Conservation (phyloP, 2,329 filamentous ascomycete species). For the Calonectria hawksworthii region DNA sequence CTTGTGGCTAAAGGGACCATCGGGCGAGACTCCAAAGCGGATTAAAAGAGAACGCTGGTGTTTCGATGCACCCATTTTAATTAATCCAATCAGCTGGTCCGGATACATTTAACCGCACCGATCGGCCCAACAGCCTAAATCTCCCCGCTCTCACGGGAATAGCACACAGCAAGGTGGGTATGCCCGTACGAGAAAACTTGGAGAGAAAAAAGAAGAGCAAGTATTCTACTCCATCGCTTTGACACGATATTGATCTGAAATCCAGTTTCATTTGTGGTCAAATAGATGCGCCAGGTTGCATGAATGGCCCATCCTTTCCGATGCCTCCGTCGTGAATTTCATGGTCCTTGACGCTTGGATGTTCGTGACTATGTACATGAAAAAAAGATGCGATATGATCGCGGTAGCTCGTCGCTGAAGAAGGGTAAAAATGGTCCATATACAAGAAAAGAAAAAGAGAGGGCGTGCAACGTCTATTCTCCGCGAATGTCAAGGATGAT, state of each 20-base stretch:
- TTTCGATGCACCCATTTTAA: background rate
- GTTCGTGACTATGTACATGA: background rate
- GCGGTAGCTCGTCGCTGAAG: background rate
- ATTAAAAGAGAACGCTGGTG: background rate
- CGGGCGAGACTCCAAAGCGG: background rate
- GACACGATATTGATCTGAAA: background rate
- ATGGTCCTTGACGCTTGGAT: background rate
- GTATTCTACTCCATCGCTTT: background rate
- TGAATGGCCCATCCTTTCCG: background rate
- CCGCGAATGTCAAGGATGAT: background rate
- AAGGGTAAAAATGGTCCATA: background rate
- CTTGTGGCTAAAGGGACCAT: background rate
- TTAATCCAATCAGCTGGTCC: background rate
- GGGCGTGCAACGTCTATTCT: background rate
- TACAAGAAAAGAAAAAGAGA: background rate
- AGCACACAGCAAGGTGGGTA: background rate
- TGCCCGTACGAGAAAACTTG: background rate
- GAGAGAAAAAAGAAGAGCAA: background rate
- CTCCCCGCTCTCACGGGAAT: background rate
- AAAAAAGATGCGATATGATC: background rate
- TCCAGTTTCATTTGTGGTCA: background rate
- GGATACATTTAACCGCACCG: background rate
- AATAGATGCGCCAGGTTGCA: background rate
- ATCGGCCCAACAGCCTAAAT: background rate
- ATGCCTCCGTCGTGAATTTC: background rate